Conservation (phyloP, 129 eudicot species). For the Oenanthe sinensis region DNA sequence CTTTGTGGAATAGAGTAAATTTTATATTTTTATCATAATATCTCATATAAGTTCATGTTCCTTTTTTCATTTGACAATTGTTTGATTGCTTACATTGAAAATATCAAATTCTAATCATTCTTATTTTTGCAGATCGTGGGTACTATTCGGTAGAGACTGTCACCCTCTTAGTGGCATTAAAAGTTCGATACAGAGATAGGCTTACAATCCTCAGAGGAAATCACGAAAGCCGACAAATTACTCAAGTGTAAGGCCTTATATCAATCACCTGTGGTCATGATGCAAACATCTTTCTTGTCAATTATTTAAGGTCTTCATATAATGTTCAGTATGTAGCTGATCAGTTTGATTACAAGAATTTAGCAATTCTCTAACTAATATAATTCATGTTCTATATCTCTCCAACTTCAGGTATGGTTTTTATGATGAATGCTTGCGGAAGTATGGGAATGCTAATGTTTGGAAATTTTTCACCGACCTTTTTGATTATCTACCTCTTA, state of each 20-base stretch:
- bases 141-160: constrained; percentile 4
- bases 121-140: not conserved
- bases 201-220: constrained; percentile 4
- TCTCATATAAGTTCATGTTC: not conserved
- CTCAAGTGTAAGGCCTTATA: constrained; percentile 8
- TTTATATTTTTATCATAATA: not conserved
- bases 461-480: constrained; percentile 6
- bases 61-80: not conserved
- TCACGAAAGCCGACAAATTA: constrained; percentile 6
- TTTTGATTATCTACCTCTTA: constrained; percentile 9
- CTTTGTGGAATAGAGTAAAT: not conserved
- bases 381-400: not conserved
- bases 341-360: not conserved
- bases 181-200: constrained; percentile 6
- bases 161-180: not conserved
- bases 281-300: not conserved
- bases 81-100: not conserved
- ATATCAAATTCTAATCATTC: not conserved
- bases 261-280: not conserved
- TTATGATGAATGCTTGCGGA: constrained; percentile 8
- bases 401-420: not conserved
- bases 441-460: constrained; percentile 4
- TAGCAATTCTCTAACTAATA: not conserved
- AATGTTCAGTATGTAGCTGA: not conserved
- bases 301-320: not conserved